These are phyloP conservation scores for Lachancea kluyveri DNA, from an alignment of 805 yeast genomes.

Conservation along the genomic window DNA sequence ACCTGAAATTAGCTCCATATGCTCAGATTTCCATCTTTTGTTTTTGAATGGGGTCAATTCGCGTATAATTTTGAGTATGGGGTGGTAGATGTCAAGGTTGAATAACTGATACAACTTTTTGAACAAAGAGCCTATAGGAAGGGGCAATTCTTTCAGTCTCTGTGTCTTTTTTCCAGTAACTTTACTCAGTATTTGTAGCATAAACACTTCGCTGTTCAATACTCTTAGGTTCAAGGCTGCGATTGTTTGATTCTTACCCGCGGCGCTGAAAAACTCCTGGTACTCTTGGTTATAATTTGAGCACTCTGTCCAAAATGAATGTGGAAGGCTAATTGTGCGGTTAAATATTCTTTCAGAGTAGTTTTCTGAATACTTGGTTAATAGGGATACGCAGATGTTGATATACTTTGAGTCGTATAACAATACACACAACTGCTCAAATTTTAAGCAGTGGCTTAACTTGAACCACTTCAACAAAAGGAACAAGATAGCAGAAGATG, in stretches of 20 bases:
- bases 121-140: constrained; percentile 28
- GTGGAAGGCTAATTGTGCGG: constrained; percentile 14
- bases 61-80: constrained; percentile 68
- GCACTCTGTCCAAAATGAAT: constrained; percentile 27
- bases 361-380: constrained; percentile 23
- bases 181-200: constrained; percentile 47
- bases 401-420: constrained; percentile 65
- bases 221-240: constrained; percentile 8
- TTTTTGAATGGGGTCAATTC: constrained; percentile 86
- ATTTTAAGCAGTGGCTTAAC: constrained; percentile 68
- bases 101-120: constrained; percentile 46
- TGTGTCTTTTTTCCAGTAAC: constrained; percentile 66
- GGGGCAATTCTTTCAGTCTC: constrained; percentile 37
- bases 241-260: background rate
- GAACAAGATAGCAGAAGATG: constrained; percentile 47
- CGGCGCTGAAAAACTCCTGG: constrained; percentile 3
- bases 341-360: constrained; percentile 29
- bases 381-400: constrained; percentile 20
- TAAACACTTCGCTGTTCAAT: constrained; percentile 15
- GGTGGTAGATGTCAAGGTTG: constrained; percentile 56
- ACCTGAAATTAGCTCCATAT: constrained; percentile 89
- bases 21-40: constrained; percentile 85
- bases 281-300: constrained; percentile 13
- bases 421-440: constrained; percentile 63
- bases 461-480: constrained; percentile 72